Percentiles rank a stretch among this genome's conserved stretches.
Conservation (phyloP, 2,329 filamentous ascomycete genomes). For the Arthrobotrys conoides region DNA sequence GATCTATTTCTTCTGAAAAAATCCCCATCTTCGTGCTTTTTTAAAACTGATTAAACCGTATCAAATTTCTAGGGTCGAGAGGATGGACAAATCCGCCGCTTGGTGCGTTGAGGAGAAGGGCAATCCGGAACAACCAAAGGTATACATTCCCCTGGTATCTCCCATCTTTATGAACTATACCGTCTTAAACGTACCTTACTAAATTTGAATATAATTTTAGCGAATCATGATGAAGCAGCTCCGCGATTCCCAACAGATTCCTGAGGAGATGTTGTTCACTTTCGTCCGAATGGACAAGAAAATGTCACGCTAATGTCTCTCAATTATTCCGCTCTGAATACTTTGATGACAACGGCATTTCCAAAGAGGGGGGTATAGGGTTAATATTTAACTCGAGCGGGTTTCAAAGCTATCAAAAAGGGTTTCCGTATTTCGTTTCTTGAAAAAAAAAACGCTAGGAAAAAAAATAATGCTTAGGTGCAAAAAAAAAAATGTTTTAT, state of each 20-base stretch:
- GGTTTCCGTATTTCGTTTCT: too few relatives aligned
- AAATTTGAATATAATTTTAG: not conserved
- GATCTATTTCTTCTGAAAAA: not conserved
- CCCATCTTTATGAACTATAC: not conserved
- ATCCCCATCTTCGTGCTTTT: not conserved
- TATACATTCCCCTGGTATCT: not conserved
- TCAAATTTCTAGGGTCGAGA: constrained; percentile 11
- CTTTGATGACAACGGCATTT: not conserved
- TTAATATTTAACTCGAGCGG: too few relatives aligned
- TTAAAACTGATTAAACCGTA: too few relatives aligned
- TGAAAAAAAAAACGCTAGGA: too few relatives aligned
- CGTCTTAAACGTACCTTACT: not conserved
- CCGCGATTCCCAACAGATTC: not conserved
- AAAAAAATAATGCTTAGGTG: too few relatives aligned
- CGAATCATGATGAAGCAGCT: constrained; percentile 8
- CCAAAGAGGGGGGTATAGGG: not conserved
- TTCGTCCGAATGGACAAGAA: constrained; percentile 1
- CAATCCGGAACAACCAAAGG: not conserved
- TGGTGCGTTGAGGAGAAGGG: constrained; percentile 14
- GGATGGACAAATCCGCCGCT: not conserved
- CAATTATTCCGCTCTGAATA: not conserved
- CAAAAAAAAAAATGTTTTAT: too few relatives aligned
- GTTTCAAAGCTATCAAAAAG: too few relatives aligned
- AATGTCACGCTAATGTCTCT: not conserved
- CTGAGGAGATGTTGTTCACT: not conserved